Conservation (phyloP, 78 protist species). For the Mantamonas sphyraenae region DNA sequence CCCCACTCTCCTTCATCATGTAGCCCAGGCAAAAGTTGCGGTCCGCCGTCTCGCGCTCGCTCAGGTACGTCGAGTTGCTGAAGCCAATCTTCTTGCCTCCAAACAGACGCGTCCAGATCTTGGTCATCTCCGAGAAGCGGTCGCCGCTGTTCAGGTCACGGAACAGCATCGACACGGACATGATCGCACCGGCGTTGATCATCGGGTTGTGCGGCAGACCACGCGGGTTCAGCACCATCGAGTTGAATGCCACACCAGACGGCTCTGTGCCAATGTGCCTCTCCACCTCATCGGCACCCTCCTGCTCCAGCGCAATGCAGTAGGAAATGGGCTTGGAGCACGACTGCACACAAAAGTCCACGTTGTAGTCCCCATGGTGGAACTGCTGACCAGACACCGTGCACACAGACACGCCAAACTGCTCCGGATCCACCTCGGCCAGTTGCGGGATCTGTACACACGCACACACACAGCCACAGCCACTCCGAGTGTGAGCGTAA, state of each 20-base stretch:
- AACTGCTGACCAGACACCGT: constrained; percentile 58
- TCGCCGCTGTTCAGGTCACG: neutral
- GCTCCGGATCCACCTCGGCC: constrained; percentile 30
- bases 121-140: too few relatives aligned
- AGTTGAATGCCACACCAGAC: constrained; percentile 34
- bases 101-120: too few relatives aligned
- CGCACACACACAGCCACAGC: too few relatives aligned
- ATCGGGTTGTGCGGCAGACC: constrained; percentile 51
- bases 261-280: constrained; percentile 52
- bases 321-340: constrained; percentile 27
- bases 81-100: constrained; percentile 28
- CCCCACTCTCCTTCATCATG: constrained; percentile 13
- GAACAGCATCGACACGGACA: constrained; percentile 14
- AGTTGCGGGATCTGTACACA: constrained; percentile 56
- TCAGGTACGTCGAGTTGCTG: constrained; percentile 16
- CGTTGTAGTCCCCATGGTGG: constrained; percentile 38
- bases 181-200: constrained; percentile 62
- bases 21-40: constrained; percentile 45
- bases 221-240: constrained; percentile 6
- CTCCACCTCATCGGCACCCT: neutral
- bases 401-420: constrained; percentile 39
- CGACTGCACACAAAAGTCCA: constrained; percentile 30
- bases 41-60: constrained; percentile 41
- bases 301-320: constrained; percentile 16
- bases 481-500: too few relatives aligned